Conservation (phyloP, 139 green algal genomes). For the Volvox reticuliferus region DNA sequence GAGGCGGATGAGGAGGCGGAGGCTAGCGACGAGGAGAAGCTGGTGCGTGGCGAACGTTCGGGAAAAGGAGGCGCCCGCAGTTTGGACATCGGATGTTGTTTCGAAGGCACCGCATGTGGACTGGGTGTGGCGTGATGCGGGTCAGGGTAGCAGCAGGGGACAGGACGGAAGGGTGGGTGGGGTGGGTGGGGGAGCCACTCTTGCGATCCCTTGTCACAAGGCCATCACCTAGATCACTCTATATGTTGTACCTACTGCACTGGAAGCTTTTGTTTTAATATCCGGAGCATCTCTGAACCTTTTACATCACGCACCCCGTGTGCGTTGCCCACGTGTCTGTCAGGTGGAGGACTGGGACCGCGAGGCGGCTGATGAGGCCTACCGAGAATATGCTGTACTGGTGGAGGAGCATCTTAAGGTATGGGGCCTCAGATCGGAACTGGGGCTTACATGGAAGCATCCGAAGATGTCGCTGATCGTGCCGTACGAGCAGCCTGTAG, state of each 20-base stretch:
- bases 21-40: constrained; percentile 65
- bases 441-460: too few relatives aligned
- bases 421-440: too few relatives aligned
- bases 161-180: neutral
- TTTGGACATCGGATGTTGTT: neutral
- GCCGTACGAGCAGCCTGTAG: too few relatives aligned
- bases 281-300: too few relatives aligned
- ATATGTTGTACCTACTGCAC: neutral
- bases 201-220: too few relatives aligned
- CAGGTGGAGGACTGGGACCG: constrained; percentile 80
- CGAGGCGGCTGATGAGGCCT: constrained; percentile 67
- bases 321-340: neutral
- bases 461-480: too few relatives aligned
- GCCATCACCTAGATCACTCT: neutral
- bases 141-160: neutral
- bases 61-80: neutral
- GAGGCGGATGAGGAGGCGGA: constrained; percentile 67
- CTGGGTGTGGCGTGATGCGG: too few relatives aligned
- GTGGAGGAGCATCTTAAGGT: constrained; percentile 51
- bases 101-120: too few relatives aligned
- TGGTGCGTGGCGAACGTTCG: constrained; percentile 42
- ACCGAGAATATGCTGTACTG: constrained; percentile 62
- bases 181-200: too few relatives aligned
- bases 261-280: neutral
- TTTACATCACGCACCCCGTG: too few relatives aligned